A percentile compares a stretch with the other conserved stretches of the same genome.
Conservation (phyloP, 2,329 filamentous ascomycete species). For the Trichoderma lentiforme region DNA sequence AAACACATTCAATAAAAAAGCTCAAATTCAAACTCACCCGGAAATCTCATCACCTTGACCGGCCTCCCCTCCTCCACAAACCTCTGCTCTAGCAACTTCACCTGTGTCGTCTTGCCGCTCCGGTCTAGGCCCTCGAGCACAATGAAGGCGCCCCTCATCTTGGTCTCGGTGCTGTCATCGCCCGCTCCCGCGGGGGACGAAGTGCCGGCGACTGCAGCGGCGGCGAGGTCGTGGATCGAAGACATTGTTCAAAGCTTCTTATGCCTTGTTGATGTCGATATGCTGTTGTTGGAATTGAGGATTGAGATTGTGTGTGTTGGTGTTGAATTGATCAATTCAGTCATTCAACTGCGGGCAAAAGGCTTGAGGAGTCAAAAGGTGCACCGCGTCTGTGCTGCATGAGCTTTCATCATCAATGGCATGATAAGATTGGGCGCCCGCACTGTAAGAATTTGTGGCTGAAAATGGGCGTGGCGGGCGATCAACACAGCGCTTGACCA, state of each 20-base stretch:
- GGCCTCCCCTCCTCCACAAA: constrained; percentile 47
- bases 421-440: constrained; percentile 5
- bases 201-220: constrained; percentile 43
- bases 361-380: background rate
- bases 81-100: constrained; percentile 60
- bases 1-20: background rate
- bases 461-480: constrained; percentile 1
- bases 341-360: background rate
- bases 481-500: background rate
- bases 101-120: constrained; percentile 91
- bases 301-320: background rate
- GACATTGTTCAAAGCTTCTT: constrained; percentile 32
- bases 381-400: background rate
- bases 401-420: constrained; percentile 5
- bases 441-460: constrained; percentile 5
- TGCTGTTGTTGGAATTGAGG: background rate
- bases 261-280: background rate
- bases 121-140: constrained; percentile 87
- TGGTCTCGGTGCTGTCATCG: background rate
- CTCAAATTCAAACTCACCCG: constrained; percentile 41
- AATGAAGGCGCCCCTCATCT: constrained; percentile 64
- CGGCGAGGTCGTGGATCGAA: constrained; percentile 50
- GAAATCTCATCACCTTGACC: constrained; percentile 56
- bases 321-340: background rate
- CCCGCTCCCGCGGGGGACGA: constrained; percentile 23